Conservation (phyloP, 345 rosid species). For the Rubroshorea leprosula region DNA sequence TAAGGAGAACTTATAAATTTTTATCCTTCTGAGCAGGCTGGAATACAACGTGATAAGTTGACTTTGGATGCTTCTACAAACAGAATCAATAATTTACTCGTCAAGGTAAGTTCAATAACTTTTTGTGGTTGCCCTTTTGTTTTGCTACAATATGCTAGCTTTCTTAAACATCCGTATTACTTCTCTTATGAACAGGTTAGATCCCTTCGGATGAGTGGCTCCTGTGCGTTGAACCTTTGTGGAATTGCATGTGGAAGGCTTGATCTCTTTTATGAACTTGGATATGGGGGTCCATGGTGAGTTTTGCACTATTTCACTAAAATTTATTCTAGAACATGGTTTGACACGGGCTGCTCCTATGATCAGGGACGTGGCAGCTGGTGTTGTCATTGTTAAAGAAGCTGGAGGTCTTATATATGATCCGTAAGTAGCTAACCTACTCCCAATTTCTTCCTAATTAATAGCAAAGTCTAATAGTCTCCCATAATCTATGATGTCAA, state of each 20-base stretch:
- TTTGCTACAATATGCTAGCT: background rate
- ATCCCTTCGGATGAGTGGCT: constrained; percentile 87
- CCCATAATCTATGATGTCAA: background rate
- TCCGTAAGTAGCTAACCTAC: constrained; percentile 57
- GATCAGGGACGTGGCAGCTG: constrained; percentile 93
- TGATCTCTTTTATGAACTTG: constrained; percentile 75
- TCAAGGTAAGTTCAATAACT: constrained; percentile 49
- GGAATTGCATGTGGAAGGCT: constrained; percentile 87
- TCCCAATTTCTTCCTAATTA: too few relatives aligned
- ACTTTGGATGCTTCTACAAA: constrained; percentile 65
- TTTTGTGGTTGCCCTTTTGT: background rate
- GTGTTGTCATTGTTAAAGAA: constrained; percentile 74
- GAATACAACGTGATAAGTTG: constrained; percentile 71
- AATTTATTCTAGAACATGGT: background rate
- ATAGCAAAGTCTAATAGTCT: background rate
- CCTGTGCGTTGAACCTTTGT: constrained; percentile 92
- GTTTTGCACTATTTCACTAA: constrained; percentile 4
- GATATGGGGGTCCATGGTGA: constrained; percentile 95
- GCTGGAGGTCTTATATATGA: constrained; percentile 92
- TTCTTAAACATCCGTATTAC: background rate
- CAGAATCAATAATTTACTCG: constrained; percentile 71
- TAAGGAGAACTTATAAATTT: constrained; percentile 17
- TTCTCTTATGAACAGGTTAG: constrained; percentile 61
- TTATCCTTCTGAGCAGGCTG: constrained; percentile 48
- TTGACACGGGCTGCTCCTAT: constrained; percentile 7